These are phyloP conservation scores for Fusarium anguioides DNA, from an alignment of 2,329 filamentous ascomycete species.

Conservation along the genomic window DNA sequence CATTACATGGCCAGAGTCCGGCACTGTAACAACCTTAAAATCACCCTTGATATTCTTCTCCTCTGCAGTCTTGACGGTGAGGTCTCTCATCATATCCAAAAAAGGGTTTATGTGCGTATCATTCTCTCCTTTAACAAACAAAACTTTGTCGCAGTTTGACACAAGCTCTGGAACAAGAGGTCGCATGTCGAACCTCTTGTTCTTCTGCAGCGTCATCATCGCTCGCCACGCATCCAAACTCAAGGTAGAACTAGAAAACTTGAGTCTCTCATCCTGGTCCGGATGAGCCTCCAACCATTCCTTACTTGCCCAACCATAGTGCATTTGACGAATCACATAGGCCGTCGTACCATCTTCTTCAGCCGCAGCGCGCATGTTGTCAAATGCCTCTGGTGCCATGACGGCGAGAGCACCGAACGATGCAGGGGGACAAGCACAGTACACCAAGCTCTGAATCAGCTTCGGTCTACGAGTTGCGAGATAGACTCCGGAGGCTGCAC, in stretches of 20 bases:
- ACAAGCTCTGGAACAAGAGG: neutral
- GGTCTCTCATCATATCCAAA: slow-evolving; percentile 3
- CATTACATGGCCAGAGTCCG: neutral
- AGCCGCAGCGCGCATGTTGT: neutral
- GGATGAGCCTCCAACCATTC: neutral
- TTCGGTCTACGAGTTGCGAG: neutral
- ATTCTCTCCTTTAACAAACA: neutral
- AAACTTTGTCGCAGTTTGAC: neutral
- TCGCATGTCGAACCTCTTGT: slow-evolving; percentile 1
- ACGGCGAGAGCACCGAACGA: neutral
- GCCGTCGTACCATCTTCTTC: neutral
- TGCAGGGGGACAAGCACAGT: neutral
- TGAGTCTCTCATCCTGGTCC: neutral
- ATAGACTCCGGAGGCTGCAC: neutral
- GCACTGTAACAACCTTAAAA: neutral
- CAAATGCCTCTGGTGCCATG: neutral
- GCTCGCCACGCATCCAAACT: neutral
- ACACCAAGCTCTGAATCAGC: neutral
- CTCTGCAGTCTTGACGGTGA: neutral
- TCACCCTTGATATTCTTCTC: neutral
- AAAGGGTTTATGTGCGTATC: neutral
- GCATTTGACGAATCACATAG: neutral
- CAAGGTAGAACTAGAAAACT: neutral
- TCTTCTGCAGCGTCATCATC: slow-evolving; percentile 7
- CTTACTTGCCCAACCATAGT: slow-evolving; percentile 16